These are phyloP conservation scores for Magnaporthiopsis poae DNA, from an alignment of 2,329 filamentous ascomycete species.

Conservation along the genomic window DNA sequence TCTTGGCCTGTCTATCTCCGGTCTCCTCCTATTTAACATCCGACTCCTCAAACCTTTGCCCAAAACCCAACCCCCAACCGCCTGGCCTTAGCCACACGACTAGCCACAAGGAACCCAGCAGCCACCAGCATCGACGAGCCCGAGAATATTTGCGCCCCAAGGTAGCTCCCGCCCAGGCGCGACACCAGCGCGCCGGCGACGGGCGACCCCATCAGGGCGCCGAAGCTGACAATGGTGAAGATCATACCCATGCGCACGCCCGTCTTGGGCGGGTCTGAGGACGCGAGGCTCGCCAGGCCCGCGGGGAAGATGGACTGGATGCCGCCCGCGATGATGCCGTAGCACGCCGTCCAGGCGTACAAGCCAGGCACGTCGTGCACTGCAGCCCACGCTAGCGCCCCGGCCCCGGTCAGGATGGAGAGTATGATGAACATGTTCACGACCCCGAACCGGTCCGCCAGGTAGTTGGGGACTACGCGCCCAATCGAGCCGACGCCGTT, in stretches of 20 bases:
- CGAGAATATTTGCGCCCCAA: slow-evolving; percentile 40
- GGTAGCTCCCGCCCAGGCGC: slow-evolving; percentile 29
- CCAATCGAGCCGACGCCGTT: slow-evolving; percentile 53
- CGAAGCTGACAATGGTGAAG: slow-evolving; percentile 46
- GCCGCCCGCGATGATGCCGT: slow-evolving; percentile 53
- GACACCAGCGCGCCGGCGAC: slow-evolving; percentile 41
- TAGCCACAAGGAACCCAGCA: slow-evolving; percentile 26
- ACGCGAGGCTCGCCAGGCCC: slow-evolving; percentile 43
- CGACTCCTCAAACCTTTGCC: slow-evolving; percentile 26
- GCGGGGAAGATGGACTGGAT: slow-evolving; percentile 60
- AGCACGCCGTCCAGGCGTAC: slow-evolving; percentile 53
- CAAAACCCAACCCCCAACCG: slow-evolving; percentile 27
- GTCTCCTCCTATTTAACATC: not conserved
- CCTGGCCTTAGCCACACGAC: slow-evolving; percentile 29
- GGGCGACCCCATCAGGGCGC: slow-evolving; percentile 41
- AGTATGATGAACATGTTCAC: slow-evolving; percentile 51
- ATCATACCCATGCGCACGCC: slow-evolving; percentile 50
- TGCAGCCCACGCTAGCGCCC: slow-evolving; percentile 48
- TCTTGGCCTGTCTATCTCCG: too few species aligned
- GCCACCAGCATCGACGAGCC: slow-evolving; percentile 34
- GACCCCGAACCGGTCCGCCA: slow-evolving; percentile 49
- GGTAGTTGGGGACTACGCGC: slow-evolving; percentile 45
- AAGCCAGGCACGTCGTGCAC: slow-evolving; percentile 40
- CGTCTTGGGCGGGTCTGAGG: slow-evolving; percentile 37
- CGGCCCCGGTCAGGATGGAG: slow-evolving; percentile 29